Evolutionary conservation across 176 grass and related monocot genomes (phyloP), one percentile per base, ranked within the genome.

Genomic region (Microstegium vimineum): DNA sequence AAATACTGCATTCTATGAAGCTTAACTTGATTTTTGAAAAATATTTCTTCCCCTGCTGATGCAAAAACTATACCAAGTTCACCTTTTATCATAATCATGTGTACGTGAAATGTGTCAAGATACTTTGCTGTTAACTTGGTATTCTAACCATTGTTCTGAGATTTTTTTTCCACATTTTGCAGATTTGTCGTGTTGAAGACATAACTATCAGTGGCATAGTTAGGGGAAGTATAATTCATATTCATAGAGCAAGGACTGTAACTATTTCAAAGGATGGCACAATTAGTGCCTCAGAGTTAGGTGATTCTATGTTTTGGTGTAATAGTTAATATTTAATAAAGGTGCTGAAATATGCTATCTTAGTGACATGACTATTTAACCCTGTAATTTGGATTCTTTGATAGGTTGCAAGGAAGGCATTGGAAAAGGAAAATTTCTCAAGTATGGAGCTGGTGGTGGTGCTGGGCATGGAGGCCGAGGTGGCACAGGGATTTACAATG

Each of bases 121-220:
- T 72, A 62, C 54, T 66, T 46, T 70, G 68, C 61, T 2, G 25
- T 38, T 51, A 2, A 88, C 18, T 80, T 5, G 10, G 10, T 69
- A 16, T 38, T 79, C 20, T 85, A 82, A 47, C 9, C 16, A 65
- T 82, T 64, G 60, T 75, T 17, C 4, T 76, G 77, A 82, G 16
- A 27, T 47, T 52, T 34, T 60, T 71, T 30, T 47, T 49, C 79
- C 13, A 30, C 12, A 56, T 79, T 74, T 56, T 88, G 60, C 77
- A 98, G 96, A 98, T 98, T 61, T 98, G 96, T 78, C 88, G 91
- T 84, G 96, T 98, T 91, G 96, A 98, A 82, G 96, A 93, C 59
- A 86, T 98, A 86, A 98, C 63, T 72, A 69, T 98, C 42, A 85
- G 87, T 86, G 96, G 96, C 72, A 37, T 85, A 80, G 74, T 98